Evolutionary conservation across 1,139 yeast species (phyloP), one percentile per base, ranked within the genome.

Genomic region (Magnusiomyces fungicola): DNA sequence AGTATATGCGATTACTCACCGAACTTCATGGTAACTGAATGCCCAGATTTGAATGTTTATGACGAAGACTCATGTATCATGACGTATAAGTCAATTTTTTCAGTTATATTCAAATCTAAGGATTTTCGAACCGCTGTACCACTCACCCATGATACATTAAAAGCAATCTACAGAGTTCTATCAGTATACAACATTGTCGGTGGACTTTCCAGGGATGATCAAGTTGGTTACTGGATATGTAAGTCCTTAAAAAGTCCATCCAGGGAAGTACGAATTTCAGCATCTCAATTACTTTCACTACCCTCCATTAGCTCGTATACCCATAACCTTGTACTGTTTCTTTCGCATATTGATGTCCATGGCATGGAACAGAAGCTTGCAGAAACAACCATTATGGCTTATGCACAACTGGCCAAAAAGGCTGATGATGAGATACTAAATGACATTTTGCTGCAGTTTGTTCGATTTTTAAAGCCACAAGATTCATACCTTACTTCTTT

Each of bases 401-500:
- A 85, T 70, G 78, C 82, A 1, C 83, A 79, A 49, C 58, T 84
- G 39, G 82, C 85, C 0, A 68, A 74, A 1, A 70, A 78, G 0
- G 72, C 79, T 6, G 72, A 74, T 18, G 90, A 87, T 1, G 86
- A 81, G 49, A 72, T 80, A 63, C 69, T 83, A 30, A 82, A 81
- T 62, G 78, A 77, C 1, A 68, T 83, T 16, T 67, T 84, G 36
- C 72, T 81, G 49, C 78, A 77, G 53, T 63, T 86, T 37, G 71
- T 86, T 10, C 80, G 79, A 49, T 72, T 76, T 34, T 68, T 87
- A 52, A 81, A 83, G 1, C 81, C 80, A 24, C 59, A 69, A 1
- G 80, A 80, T 57, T 78, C 79, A 38, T 83, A 83, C 54, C 78
- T 79, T 55, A 76, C 80, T 0, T 78, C 85, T 46, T 68, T 82